Percentiles rank a stretch among this genome's conserved stretches.
phyloP scores from a whole-genome alignment of 169 alveolate genomes.

The Plasmodium reichenowi region DNA sequence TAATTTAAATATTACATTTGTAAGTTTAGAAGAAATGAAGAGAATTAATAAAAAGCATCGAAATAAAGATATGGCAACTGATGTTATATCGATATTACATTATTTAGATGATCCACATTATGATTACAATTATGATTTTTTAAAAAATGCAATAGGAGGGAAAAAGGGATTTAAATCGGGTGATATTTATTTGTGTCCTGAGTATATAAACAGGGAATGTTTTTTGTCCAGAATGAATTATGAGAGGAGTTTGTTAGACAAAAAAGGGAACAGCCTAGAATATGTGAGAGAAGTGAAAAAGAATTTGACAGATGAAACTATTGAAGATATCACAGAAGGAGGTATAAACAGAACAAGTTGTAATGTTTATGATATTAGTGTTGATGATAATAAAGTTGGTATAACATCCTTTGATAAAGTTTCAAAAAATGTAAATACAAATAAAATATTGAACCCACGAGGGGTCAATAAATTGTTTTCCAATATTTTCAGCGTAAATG shows the following conservation, averaged over 20 bases:
- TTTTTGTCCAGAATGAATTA: conserved; percentile 24
- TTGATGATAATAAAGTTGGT: neutral
- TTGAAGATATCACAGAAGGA: neutral
- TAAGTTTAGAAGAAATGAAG: conserved; percentile 46
- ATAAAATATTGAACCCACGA: conserved; percentile 7
- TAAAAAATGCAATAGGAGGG: neutral
- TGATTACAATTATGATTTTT: neutral
- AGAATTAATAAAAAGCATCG: conserved; percentile 35
- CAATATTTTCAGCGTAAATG: conserved; percentile 33
- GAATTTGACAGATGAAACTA: neutral
- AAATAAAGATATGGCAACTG: conserved; percentile 47
- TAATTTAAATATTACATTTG: conserved; percentile 49
- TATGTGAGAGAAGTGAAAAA: neutral
- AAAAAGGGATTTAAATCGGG: conserved; percentile 17
- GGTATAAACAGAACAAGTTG: neutral
- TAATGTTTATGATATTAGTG: neutral
- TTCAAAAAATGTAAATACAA: neutral
- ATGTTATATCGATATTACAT: conserved; percentile 47
- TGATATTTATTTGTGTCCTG: conserved; percentile 69
- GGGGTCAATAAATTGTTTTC: conserved; percentile 55
- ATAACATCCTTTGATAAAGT: neutral
- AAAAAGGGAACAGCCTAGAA: neutral
- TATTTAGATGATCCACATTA: neutral
- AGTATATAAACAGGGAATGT: conserved; percentile 57
- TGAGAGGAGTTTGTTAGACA: conserved; percentile 2